Percentiles rank a stretch among this genome's conserved stretches.
phyloP scores from a whole-genome alignment of 495 filamentous ascomycete genomes.

The Penicillium fimorum region DNA sequence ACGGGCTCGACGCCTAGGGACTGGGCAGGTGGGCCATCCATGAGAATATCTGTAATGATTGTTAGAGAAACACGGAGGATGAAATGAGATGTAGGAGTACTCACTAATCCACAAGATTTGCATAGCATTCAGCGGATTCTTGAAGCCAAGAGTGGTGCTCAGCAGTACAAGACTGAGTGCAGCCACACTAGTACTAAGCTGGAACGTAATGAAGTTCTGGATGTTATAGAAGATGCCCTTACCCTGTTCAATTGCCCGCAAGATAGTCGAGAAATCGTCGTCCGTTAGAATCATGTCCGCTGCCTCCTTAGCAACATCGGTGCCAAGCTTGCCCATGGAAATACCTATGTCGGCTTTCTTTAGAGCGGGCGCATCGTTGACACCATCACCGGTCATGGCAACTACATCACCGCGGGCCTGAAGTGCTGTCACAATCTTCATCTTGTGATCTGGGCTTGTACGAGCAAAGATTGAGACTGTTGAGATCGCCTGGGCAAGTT shows the following conservation, averaged over 20 bases:
- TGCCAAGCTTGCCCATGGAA: constrained; percentile 92
- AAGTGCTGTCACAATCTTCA: constrained; percentile 91
- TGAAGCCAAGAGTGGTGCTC: constrained; percentile 87
- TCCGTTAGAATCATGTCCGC: constrained; percentile 99
- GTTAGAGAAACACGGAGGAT: constrained; percentile 1
- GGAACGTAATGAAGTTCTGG: constrained; percentile 98
- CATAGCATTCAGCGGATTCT: constrained; percentile 96
- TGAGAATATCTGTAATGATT: constrained; percentile 78
- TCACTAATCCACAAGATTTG: constrained; percentile 99
- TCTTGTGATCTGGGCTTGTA: constrained; percentile 94
- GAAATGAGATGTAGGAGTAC: constrained; percentile 30
- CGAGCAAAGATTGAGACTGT: constrained; percentile 92
- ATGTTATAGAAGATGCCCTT: constrained; percentile 99
- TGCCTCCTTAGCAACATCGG: constrained; percentile 97
- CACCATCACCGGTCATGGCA: constrained; percentile 97
- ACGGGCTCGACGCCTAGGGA: constrained; percentile 96
- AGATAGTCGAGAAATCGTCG: constrained; percentile 96
- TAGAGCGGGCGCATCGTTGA: constrained; percentile 94
- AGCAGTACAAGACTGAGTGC: constrained; percentile 87
- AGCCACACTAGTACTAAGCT: constrained; percentile 94
- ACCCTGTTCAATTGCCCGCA: constrained; percentile 95
- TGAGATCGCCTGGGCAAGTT: constrained; percentile 77
- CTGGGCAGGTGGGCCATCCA: constrained; percentile 97
- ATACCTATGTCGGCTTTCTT: constrained; percentile 99
- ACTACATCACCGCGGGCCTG: constrained; percentile 95